Base-by-base conservation (phyloP, 2,329 filamentous ascomycete genomes). In the Colletotrichum magnum region DNA sequence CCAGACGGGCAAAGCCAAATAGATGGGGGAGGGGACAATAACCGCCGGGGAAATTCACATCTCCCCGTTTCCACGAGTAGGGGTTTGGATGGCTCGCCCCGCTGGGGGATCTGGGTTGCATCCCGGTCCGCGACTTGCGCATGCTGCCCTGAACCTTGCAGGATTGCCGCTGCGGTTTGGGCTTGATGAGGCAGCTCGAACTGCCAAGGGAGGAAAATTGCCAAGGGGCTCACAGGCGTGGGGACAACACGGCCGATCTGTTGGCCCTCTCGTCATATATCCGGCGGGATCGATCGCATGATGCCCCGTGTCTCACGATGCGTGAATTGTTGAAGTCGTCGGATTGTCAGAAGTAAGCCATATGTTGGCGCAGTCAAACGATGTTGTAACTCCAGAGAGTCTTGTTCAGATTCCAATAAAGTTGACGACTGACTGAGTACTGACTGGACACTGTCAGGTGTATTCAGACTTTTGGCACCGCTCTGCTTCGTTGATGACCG, bases 21-120 rank as follows among this genome's bases (percentile, higher is more conserved):
- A 18, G 13, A 52, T n/a, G 50, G 50, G 13, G 6, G 18, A 47
- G 21, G 36, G 53, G 48, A 45, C 32, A 48, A 52, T 26, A 45
- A 18, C 57, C 21, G 28, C 48, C 64, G 64, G 65, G 52, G 45
- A 58, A 68, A 68, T 64, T n/a, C 59, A 41, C 45, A 36, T 45
- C 65, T 21, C 26, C 45, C 47, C 21, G 47, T 47, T 68, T 64
- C 64, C 64, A 68, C 64, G 64, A 68, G 64, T 68, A 68, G 59
- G 45, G 59, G 39, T 15, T 16, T 21, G 18, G 45, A 16, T 12
- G 9, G 24, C 10, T 36, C 43, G 24, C 58, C 59, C 52, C 52
- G 58, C 63, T 48, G 12, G 16, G 18, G 56, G n/a, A 60, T 39
- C 52, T 58, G 53, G 18, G 47, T 39, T 62, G 50, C 51, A 67